Evolutionary conservation across 1,139 yeast genomes (phyloP), one percentile per base, ranked within the genome.

Genomic region (Saccharomyces hybrid): DNA sequence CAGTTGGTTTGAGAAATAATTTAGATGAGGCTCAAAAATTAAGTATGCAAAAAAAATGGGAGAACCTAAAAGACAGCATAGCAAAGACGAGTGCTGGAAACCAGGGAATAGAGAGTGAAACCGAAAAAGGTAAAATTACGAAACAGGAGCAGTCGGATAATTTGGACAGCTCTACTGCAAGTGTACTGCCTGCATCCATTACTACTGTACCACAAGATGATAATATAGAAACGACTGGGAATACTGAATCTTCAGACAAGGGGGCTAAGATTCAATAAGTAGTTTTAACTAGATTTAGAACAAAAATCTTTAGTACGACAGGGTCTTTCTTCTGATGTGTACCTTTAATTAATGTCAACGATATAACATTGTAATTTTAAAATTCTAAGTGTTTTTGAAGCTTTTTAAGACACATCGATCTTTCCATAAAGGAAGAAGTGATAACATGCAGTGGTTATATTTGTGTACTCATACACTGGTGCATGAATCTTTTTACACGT

Each of bases 1-100:
- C 58, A 26, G 50, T 53, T 19, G 67, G 67, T 7, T 66, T 66
- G 68, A 63, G 59, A 47, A 60, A 54, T 42, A 52, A 55, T 34
- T 23, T 64, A n/a, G 38, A 50, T 6, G 57, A 38, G 25, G 11
- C 25, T 8, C 8, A 9, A 11, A 38, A 38, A 38, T 16, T 9
- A 19, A 19, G n/a, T 38, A 38, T 38, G 44, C 44, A 38, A 38
- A 23, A 38, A 38, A 38, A 38, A 38, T 38, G 16, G 25, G 44
- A 16, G 13, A 16, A 13, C n/a, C 25, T 38, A 11, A 38, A 38
- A 38, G 44, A 19, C n/a, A 9, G 7, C 13, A 38, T 25, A 5
- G 26, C 8, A 8, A 38, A 38, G 13, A 11, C 11, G 44, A 19
- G 16, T 11, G 26, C 9, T 38, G 44, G 11, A 1, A 3, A 16